Percentiles rank a stretch among this genome's conserved stretches.
These are phyloP conservation scores for Aspergillus quadrilineatus DNA, from an alignment of 2,329 filamentous ascomycete species.

Conservation along the genomic window DNA sequence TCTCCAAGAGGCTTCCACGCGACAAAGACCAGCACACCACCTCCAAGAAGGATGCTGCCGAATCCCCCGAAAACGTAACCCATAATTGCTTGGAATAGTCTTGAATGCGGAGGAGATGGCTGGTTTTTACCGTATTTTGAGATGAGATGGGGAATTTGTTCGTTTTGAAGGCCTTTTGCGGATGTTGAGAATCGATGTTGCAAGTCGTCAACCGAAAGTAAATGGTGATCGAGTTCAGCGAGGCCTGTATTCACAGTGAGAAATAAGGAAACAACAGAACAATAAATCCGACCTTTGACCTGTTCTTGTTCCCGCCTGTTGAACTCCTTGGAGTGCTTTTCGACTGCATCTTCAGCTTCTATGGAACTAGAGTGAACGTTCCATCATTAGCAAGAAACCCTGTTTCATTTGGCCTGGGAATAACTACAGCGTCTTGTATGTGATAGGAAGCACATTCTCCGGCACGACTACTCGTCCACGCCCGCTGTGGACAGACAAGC, in stretches of 20 bases:
- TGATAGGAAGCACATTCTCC: constrained; percentile 8
- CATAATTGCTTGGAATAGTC: constrained; percentile 57
- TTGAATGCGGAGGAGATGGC: constrained; percentile 64
- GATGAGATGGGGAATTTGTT: constrained; percentile 56
- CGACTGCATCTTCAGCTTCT: background rate
- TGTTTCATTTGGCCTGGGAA: background rate
- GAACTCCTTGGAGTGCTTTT: background rate
- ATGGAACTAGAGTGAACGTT: constrained; percentile 4
- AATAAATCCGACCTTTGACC: background rate
- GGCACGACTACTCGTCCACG: constrained; percentile 2
- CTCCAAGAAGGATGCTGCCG: constrained; percentile 67
- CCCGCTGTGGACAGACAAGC: constrained; percentile 2
- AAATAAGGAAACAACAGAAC: background rate
- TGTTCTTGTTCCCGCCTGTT: constrained; percentile 2
- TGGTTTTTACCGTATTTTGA: constrained; percentile 66
- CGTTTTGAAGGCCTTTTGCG: constrained; percentile 58
- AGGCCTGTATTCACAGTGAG: constrained; percentile 46
- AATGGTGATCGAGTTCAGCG: constrained; percentile 64
- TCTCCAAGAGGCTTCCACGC: constrained; percentile 73
- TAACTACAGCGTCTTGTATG: constrained; percentile 6
- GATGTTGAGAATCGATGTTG: constrained; percentile 60
- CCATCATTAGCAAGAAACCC: background rate
- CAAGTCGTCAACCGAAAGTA: constrained; percentile 58
- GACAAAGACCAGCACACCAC: constrained; percentile 70
- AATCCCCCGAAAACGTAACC: constrained; percentile 78